Evolutionary conservation across 805 yeast genomes (phyloP).

Genomic region (Yamadazyma paraphyllophila): DNA sequence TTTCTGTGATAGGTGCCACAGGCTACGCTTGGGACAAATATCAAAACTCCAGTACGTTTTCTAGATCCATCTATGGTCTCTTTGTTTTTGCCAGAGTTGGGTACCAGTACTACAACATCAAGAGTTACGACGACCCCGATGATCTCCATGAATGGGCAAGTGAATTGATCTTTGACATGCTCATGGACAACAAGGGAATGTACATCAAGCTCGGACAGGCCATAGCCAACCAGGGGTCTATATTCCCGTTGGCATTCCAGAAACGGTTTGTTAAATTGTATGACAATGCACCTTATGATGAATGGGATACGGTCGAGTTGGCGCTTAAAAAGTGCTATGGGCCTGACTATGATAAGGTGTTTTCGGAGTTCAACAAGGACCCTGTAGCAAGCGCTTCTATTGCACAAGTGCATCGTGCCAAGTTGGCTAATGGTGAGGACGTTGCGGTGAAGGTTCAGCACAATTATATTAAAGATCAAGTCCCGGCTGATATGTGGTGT

Average conservation of each 20-base stretch:
- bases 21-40: constrained; percentile 11
- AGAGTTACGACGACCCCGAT: constrained; percentile 37
- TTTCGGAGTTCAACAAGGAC: constrained; percentile 46
- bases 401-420: constrained; percentile 66
- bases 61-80: constrained; percentile 53
- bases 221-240: constrained; percentile 68
- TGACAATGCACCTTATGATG: constrained; percentile 65
- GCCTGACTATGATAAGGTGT: constrained; percentile 23
- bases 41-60: constrained; percentile 44
- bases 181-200: constrained; percentile 41
- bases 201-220: constrained; percentile 80
- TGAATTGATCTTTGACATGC: constrained; percentile 27
- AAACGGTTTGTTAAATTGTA: constrained; percentile 55
- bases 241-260: constrained; percentile 66
- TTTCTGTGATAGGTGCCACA: not conserved
- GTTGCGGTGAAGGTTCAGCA: constrained; percentile 73
- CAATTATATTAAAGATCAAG: constrained; percentile 57
- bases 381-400: constrained; percentile 77
- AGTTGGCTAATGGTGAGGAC: constrained; percentile 42
- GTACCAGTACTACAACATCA: constrained; percentile 52
- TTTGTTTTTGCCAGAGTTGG: constrained; percentile 51
- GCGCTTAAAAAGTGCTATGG: constrained; percentile 26
- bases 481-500: constrained; percentile 58
- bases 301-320: constrained; percentile 46
- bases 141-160: constrained; percentile 62